These are phyloP conservation scores for Micromonas pusilla DNA, from an alignment of 139 green algal genomes.

Conservation along the genomic window DNA sequence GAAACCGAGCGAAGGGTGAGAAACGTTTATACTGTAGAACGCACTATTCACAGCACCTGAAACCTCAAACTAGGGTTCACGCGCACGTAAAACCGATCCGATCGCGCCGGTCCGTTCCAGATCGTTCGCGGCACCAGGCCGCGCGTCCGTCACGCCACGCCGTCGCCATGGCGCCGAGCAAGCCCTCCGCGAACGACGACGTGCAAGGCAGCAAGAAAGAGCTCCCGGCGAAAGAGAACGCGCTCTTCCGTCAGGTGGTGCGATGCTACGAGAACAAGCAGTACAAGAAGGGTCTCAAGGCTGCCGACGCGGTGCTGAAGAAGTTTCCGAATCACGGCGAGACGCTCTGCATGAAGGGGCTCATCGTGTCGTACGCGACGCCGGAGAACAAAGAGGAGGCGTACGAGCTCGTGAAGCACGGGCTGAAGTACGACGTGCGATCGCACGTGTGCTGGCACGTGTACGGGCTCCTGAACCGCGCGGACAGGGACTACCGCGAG, in stretches of 20 bases:
- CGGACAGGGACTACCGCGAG: constrained; percentile 88
- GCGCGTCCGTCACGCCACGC: background rate
- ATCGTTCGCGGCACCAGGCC: too few species aligned
- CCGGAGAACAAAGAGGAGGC: constrained; percentile 66
- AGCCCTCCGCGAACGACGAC: constrained; percentile 2
- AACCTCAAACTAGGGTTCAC: too few species aligned
- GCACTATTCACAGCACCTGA: too few species aligned
- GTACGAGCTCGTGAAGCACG: constrained; percentile 84
- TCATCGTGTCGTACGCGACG: constrained; percentile 78
- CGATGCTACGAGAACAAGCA: constrained; percentile 92
- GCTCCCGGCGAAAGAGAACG: constrained; percentile 13
- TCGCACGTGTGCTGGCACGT: constrained; percentile 98
- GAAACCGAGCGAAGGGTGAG: too few species aligned
- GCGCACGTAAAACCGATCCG: too few species aligned
- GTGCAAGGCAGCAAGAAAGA: too few species aligned
- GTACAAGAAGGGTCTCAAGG: constrained; percentile 97
- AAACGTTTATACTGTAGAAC: too few species aligned
- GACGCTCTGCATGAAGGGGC: constrained; percentile 94
- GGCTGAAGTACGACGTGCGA: constrained; percentile 76
- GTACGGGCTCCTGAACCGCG: constrained; percentile 89
- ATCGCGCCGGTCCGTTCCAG: too few species aligned
- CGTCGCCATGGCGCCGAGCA: background rate
- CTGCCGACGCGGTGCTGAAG: constrained; percentile 89
- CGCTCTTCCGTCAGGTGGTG: constrained; percentile 37
- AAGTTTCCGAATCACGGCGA: constrained; percentile 94